Base-by-base conservation (phyloP, 352 stramenopile genomes). In the Globisporangium spiculum region DNA sequence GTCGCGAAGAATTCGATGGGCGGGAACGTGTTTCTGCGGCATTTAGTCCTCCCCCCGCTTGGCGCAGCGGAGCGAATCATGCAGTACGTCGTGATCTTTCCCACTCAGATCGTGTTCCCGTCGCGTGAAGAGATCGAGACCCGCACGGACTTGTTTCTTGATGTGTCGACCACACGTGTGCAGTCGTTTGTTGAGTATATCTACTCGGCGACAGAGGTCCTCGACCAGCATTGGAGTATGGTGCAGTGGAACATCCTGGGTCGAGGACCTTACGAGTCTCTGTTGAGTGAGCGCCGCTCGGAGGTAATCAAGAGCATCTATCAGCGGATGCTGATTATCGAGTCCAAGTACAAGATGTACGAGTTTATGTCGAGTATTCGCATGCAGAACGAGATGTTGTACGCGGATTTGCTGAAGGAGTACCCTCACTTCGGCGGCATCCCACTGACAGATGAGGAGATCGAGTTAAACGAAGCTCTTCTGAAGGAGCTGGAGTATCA, bases 221-320 rank as follows among this genome's bases (percentile, higher is more conserved):
- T 94, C 62, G 87, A 94, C 67, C 83, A 93, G 70, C 85, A 93
- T 57, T 84, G 87, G 76, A 92, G 84, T 46, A 94, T 93, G 85
- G 85, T 93, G 20, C 87, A 94, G 74, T 94, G 87, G 87, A 94
- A 94, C 48, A 93, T 94, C 58, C 64, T 94, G 2, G 87, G 87
- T 3, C 72, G 87, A 58, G 87, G 87, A 3, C 85, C 85, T 6
- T 94, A 94, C 72, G 85, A 90, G 69, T 91, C 84, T 41, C 74
- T 94, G n/a, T 81, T 81, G 41, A 67, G 66, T 5, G 76, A 85
- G 1, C 75, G 85, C 27, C 80, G 85, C 5, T 71, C 62, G 3
- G 87, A 94, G 52, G 84, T 94, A 9, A 83, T 94, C 52, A 64
- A 77, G 48, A 93, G 84, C 16, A 88, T 94, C 54, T 68, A 86